These are phyloP conservation scores for Heracleum sosnowskyi DNA, from an alignment of 129 eudicot species.

Conservation along the genomic window DNA sequence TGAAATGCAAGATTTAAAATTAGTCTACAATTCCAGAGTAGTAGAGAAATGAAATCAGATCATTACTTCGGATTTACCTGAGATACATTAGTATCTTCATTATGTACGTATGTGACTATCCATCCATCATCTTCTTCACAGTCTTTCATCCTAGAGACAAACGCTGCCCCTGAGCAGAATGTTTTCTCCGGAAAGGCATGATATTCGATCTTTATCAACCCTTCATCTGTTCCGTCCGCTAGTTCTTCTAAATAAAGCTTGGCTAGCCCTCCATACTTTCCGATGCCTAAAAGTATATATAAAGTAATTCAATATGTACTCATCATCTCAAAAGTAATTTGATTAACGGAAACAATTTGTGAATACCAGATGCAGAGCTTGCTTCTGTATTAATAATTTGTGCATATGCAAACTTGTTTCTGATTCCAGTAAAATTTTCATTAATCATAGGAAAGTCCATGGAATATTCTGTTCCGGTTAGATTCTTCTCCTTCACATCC, in stretches of 20 bases:
- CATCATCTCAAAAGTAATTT: neutral
- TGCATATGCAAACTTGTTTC: conserved; percentile 48
- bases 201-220: conserved; percentile 23
- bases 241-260: neutral
- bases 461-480: conserved; percentile 38
- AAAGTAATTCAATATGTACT: neutral
- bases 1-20: too few species aligned
- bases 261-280: conserved; percentile 1
- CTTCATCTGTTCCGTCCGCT: conserved; percentile 1
- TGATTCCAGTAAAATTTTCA: conserved; percentile 31
- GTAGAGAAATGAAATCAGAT: neutral
- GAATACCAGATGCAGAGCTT: conserved; percentile 43
- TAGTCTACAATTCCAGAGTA: neutral
- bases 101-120: conserved; percentile 37
- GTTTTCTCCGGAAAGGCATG: conserved; percentile 34
- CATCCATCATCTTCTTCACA: conserved; percentile 55
- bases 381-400: conserved; percentile 46
- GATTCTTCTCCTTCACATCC: conserved; percentile 43
- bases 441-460: conserved; percentile 80
- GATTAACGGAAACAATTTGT: neutral
- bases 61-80: conserved; percentile 15
- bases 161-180: conserved; percentile 39
- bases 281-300: neutral
- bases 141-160: conserved; percentile 30
- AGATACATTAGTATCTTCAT: conserved; percentile 30